Conservation (phyloP, 179 eudicot genomes). For the Drosera spatulata region DNA sequence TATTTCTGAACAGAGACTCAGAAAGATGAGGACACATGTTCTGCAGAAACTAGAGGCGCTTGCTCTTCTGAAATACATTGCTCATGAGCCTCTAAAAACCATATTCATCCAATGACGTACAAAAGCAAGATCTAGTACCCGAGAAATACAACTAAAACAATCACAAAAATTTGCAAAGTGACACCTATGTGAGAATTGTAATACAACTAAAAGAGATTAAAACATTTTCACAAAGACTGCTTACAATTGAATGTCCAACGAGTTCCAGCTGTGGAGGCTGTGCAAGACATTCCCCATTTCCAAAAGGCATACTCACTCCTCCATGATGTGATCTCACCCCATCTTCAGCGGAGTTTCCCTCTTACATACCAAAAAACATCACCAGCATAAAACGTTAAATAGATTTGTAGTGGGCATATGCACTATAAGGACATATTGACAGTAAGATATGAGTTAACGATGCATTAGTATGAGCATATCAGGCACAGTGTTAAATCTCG, state of each 20-base stretch:
- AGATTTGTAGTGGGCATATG: not conserved
- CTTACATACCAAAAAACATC: constrained; percentile 17
- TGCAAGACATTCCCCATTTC: constrained; percentile 27
- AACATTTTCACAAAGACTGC: constrained; percentile 6
- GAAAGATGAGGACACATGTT: no score
- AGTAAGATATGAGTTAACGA: not conserved
- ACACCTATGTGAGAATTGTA: no score
- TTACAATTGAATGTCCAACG: constrained; percentile 85
- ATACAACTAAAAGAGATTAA: not conserved
- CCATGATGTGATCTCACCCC: constrained; percentile 35
- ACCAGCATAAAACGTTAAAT: not conserved
- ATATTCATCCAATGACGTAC: no score
- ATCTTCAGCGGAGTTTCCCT: constrained; percentile 31
- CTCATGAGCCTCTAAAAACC: no score
- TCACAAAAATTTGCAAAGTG: not conserved
- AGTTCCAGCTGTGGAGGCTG: constrained; percentile 70
- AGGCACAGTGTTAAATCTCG: not conserved
- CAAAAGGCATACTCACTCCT: constrained; percentile 24
- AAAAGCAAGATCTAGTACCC: not conserved
- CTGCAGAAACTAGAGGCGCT: no score
- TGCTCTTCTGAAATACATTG: no score
- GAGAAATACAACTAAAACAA: not conserved
- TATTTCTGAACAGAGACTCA: no score
- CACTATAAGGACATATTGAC: not conserved
- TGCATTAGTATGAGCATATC: no score